Percentiles rank a stretch among this genome's conserved stretches.
Conservation (phyloP, 805 yeast genomes). For the Starmerella etchellsii region DNA sequence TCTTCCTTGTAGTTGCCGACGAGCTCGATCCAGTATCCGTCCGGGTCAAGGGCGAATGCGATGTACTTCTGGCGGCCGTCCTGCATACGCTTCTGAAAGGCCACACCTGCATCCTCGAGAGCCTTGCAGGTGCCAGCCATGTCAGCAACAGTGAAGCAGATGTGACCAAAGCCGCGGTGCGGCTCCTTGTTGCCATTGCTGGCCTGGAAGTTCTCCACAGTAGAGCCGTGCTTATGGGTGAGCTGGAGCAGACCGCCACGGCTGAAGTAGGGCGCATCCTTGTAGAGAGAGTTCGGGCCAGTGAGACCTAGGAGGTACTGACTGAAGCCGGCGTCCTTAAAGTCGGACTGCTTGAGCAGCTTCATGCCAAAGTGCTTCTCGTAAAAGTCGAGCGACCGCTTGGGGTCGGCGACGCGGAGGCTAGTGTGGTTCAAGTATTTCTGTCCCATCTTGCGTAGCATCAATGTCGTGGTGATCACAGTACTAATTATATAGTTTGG, state of each 20-base stretch:
- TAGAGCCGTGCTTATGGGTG: conserved; percentile 63
- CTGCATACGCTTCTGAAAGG: conserved; percentile 65
- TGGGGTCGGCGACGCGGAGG: conserved; percentile 72
- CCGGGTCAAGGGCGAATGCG: conserved; percentile 91
- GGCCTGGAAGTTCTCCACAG: conserved; percentile 40
- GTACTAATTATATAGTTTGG: too few relatives aligned
- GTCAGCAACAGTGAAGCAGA: conserved; percentile 77
- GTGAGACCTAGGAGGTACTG: conserved; percentile 57
- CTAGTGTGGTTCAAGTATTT: conserved; percentile 30
- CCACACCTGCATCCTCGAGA: conserved; percentile 49
- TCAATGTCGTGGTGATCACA: background rate
- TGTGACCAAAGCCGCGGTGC: conserved; percentile 85
- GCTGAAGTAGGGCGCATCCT: conserved; percentile 29
- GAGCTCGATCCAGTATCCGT: conserved; percentile 93
- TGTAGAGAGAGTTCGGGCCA: conserved; percentile 30
- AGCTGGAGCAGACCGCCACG: conserved; percentile 68
- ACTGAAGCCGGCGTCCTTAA: conserved; percentile 46
- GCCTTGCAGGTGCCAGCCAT: conserved; percentile 47
- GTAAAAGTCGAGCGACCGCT: conserved; percentile 60
- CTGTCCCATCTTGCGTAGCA: conserved; percentile 4
- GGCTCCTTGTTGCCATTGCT: conserved; percentile 80
- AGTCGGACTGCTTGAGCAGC: conserved; percentile 38
- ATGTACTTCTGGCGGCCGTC: conserved; percentile 91
- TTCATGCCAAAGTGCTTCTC: conserved; percentile 61
- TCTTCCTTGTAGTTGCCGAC: conserved; percentile 38